Conservation (phyloP, 2,329 filamentous ascomycete species). For the Paraphoma chrysanthemicola region DNA sequence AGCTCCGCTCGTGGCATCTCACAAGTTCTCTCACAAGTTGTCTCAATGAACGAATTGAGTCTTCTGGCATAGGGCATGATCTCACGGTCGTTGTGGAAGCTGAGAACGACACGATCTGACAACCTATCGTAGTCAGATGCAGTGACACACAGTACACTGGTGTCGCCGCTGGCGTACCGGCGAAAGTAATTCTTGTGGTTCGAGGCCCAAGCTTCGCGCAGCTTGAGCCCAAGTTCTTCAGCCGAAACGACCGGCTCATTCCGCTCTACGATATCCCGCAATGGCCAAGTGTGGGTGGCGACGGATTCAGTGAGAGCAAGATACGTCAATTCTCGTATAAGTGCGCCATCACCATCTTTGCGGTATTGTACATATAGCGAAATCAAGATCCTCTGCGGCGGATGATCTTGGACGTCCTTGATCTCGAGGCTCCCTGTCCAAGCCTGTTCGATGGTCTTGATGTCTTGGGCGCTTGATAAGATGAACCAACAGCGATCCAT, state of each 20-base stretch:
- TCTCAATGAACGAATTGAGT: background rate
- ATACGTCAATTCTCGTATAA: background rate
- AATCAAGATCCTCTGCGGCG: background rate
- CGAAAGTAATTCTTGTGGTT: background rate
- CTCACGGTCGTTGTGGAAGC: background rate
- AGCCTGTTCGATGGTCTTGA: background rate
- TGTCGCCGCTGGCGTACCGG: background rate
- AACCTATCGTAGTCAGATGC: background rate
- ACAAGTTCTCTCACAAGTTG: background rate
- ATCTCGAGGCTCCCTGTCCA: background rate
- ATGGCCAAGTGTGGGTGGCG: background rate
- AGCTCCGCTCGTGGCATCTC: background rate
- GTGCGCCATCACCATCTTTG: background rate
- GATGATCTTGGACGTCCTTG: background rate
- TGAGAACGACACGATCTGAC: background rate
- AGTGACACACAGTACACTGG: background rate
- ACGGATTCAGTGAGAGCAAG: background rate
- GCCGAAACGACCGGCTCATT: background rate
- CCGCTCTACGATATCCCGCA: background rate
- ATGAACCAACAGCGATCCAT: background rate
- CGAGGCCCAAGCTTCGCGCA: background rate
- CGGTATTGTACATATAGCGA: background rate
- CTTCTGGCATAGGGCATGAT: background rate
- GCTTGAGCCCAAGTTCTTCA: slow-evolving; percentile 1
- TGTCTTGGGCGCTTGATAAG: slow-evolving; percentile 1